Evolutionary conservation across 192 early-diverging fungal species (phyloP).

Genomic region (Coemansia sp.): DNA sequence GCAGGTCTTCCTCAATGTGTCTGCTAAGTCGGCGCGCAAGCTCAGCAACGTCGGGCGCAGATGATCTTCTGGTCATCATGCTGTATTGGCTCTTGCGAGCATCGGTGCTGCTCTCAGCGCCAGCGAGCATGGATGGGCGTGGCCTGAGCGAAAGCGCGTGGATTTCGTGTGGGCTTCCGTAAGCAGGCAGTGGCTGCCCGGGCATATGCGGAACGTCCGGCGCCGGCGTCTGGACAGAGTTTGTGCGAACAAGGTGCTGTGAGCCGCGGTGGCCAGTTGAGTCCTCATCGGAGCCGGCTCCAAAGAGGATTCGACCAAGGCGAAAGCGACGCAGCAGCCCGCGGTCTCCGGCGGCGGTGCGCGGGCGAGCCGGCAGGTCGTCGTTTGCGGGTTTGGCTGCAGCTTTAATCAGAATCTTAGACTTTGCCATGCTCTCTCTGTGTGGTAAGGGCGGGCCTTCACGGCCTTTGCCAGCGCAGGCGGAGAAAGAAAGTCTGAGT

Average conservation of each 20-base stretch:
- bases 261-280: constrained; percentile 5
- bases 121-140: background rate
- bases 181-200: background rate
- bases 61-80: constrained; percentile 36
- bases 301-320: constrained; percentile 46
- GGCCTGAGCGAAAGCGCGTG: background rate
- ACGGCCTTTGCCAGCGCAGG: constrained; percentile 1
- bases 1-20: constrained; percentile 5
- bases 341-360: constrained; percentile 45
- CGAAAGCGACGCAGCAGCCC: constrained; percentile 44
- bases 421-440: constrained; percentile 39
- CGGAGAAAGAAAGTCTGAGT: background rate
- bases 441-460: background rate
- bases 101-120: background rate
- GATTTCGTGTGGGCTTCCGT: background rate
- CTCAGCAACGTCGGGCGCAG: constrained; percentile 44
- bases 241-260: constrained; percentile 22
- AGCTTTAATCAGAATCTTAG: constrained; percentile 33
- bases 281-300: constrained; percentile 10
- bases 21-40: constrained; percentile 25
- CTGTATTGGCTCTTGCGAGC: constrained; percentile 43
- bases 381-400: constrained; percentile 23
- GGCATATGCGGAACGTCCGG: constrained; percentile 12
- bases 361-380: constrained; percentile 34
- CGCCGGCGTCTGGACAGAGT: constrained; percentile 31